Evolutionary conservation across 2,329 filamentous ascomycete species (phyloP).

Genomic region (Diplodia corticola): DNA sequence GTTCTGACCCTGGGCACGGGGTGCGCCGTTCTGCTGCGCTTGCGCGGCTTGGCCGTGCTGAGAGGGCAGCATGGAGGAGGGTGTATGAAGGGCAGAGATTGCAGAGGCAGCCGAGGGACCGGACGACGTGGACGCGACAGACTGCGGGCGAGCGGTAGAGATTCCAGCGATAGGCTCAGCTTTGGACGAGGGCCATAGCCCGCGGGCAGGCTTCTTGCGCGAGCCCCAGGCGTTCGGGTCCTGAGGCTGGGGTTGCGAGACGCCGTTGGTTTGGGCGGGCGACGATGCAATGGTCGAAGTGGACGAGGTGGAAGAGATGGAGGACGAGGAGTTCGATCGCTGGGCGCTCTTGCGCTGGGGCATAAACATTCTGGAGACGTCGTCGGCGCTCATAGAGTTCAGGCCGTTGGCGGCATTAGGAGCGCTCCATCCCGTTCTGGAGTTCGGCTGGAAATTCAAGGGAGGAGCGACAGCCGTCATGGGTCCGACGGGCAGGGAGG

Average conservation of each 20-base stretch:
- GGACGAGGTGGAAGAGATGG: slow-evolving; percentile 66
- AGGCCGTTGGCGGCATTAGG: slow-evolving; percentile 59
- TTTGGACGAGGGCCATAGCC: slow-evolving; percentile 66
- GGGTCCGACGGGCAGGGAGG: slow-evolving; percentile 24
- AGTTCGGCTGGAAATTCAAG: slow-evolving; percentile 62
- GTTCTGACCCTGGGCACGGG: slow-evolving; percentile 42
- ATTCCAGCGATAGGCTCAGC: slow-evolving; percentile 65
- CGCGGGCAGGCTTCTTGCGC: slow-evolving; percentile 54
- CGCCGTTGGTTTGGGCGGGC: slow-evolving; percentile 64
- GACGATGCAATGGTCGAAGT: slow-evolving; percentile 65
- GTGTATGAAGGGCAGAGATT: slow-evolving; percentile 64
- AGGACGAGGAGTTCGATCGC: slow-evolving; percentile 88
- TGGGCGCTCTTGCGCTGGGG: slow-evolving; percentile 77
- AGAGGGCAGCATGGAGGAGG: slow-evolving; percentile 63
- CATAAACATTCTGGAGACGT: slow-evolving; percentile 84
- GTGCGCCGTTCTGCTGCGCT: slow-evolving; percentile 59
- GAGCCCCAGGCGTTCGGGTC: slow-evolving; percentile 41
- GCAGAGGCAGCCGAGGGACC: slow-evolving; percentile 61
- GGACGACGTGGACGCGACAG: slow-evolving; percentile 59
- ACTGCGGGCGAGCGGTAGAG: slow-evolving; percentile 61
- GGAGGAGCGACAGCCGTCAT: slow-evolving; percentile 70
- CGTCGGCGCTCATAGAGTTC: slow-evolving; percentile 77
- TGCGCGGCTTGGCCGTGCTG: slow-evolving; percentile 67
- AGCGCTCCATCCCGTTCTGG: slow-evolving; percentile 63
- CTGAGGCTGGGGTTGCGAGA: slow-evolving; percentile 37